Evolutionary conservation across 2,329 filamentous ascomycete genomes (phyloP).

Genomic region (Scytalidium lignicola): DNA sequence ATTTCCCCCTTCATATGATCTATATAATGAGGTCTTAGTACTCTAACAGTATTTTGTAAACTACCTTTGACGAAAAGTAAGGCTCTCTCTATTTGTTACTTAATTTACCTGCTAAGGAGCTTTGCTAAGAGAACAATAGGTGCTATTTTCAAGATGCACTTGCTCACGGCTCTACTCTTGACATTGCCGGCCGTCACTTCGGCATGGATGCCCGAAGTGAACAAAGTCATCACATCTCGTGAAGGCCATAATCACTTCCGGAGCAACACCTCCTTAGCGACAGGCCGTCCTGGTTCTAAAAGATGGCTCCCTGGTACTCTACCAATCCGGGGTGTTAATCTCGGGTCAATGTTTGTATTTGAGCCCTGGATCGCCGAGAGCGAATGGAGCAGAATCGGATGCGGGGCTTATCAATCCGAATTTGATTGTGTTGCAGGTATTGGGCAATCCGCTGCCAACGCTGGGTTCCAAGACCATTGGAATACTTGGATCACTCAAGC

Average conservation of each 20-base stretch:
- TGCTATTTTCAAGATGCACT: too few relatives aligned
- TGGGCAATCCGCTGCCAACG: conserved; percentile 38
- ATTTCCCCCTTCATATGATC: too few relatives aligned
- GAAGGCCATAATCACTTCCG: conserved; percentile 13
- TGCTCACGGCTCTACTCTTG: too few relatives aligned
- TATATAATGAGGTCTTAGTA: too few relatives aligned
- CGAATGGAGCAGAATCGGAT: conserved; percentile 41
- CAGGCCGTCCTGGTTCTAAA: conserved; percentile 3
- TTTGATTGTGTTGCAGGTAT: conserved; percentile 42
- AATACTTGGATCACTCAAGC: conserved; percentile 40
- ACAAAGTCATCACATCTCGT: conserved; percentile 8
- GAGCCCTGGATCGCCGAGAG: conserved; percentile 41
- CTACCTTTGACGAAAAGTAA: too few relatives aligned
- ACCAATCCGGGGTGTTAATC: conserved; percentile 45
- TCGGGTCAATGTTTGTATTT: conserved; percentile 42
- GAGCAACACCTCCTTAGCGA: neutral
- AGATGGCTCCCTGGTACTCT: conserved; percentile 14
- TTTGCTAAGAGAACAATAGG: too few relatives aligned
- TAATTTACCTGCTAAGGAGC: too few relatives aligned
- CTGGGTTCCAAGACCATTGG: conserved; percentile 41
- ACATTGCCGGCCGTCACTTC: too few relatives aligned
- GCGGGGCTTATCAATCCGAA: conserved; percentile 34
- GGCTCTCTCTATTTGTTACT: too few relatives aligned
- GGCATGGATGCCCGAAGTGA: conserved; percentile 15
- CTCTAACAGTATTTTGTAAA: too few relatives aligned